Conservation (phyloP, 257 asterid species). For the Anisodus acutangulus region DNA sequence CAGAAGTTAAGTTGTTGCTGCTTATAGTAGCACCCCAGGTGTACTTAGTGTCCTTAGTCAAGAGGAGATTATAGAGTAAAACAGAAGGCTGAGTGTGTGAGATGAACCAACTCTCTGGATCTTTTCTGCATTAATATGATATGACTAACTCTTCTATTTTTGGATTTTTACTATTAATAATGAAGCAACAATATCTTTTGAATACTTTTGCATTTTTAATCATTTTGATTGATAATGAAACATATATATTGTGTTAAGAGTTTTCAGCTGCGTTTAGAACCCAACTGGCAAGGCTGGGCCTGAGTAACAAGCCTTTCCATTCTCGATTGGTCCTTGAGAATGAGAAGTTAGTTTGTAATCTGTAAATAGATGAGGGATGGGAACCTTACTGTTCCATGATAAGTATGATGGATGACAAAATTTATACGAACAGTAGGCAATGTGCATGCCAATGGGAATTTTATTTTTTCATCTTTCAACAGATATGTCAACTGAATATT, state of each 20-base stretch:
- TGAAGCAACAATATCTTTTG: slow-evolving; percentile 6
- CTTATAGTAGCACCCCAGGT: neutral
- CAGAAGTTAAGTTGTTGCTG: neutral
- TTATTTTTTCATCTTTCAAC: neutral
- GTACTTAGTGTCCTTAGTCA: neutral
- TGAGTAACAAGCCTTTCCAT: neutral
- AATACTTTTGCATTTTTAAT: neutral
- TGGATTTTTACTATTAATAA: neutral
- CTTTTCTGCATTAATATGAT: slow-evolving; percentile 15
- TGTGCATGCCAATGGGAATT: neutral
- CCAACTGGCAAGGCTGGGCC: neutral
- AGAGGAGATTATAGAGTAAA: slow-evolving; percentile 18
- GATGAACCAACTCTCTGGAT: slow-evolving; percentile 13
- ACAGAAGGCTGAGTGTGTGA: neutral
- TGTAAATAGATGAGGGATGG: neutral
- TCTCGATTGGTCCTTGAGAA: neutral
- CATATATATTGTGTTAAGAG: neutral
- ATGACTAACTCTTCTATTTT: neutral
- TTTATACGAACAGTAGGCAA: neutral
- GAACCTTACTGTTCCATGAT: slow-evolving; percentile 1
- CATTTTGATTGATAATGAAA: neutral
- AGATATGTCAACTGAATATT: too few species aligned
- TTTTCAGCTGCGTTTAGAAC: slow-evolving; percentile 2
- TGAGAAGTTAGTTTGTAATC: slow-evolving; percentile 2
- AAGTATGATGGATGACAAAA: slow-evolving; percentile 7